These are phyloP conservation scores for Fusarium chlamydosporum DNA, from an alignment of 2,329 filamentous ascomycete species.

Conservation along the genomic window DNA sequence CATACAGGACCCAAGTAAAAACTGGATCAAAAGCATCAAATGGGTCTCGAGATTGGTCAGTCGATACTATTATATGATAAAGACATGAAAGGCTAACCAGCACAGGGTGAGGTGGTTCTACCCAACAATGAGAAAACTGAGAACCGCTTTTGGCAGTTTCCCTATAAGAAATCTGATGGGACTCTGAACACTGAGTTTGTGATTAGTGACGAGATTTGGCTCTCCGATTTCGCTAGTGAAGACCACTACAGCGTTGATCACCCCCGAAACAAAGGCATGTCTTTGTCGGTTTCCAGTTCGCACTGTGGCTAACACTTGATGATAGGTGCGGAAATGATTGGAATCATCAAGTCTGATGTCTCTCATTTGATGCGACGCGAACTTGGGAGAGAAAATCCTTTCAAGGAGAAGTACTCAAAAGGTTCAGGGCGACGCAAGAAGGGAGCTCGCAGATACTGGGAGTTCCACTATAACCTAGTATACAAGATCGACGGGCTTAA, in stretches of 20 bases:
- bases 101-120: background rate
- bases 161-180: background rate
- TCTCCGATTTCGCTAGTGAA: background rate
- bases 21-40: background rate
- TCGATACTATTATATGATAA: background rate
- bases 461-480: background rate
- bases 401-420: no score
- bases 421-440: no score
- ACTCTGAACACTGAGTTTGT: background rate
- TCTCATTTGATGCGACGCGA: no score
- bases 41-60: background rate
- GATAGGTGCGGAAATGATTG: background rate
- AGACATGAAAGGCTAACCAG: background rate
- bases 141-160: background rate
- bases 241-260: background rate
- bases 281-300: background rate
- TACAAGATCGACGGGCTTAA: background rate
- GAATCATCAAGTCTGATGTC: background rate
- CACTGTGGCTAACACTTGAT: background rate
- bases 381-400: no score
- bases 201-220: conserved; percentile 1
- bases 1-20: accelerated
- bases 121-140: no score
- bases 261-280: background rate
- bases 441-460: background rate